phyloP scores from a whole-genome alignment of 1,284 basidiomycete species.

The Sanguinoderma infundibulare region DNA sequence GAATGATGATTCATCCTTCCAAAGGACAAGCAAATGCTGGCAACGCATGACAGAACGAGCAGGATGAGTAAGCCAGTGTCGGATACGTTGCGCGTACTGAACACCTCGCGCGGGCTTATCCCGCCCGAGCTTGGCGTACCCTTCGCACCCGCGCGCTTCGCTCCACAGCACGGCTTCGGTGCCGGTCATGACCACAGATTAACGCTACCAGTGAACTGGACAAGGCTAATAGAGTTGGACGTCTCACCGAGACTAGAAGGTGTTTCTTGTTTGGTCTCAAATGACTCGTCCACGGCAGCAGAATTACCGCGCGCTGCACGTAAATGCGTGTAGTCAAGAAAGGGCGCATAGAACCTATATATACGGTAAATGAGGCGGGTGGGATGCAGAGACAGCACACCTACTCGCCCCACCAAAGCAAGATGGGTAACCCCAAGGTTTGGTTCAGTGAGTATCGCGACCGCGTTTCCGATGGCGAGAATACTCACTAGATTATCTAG shows the following conservation, averaged over 20 bases:
- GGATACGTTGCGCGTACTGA: too few relatives aligned
- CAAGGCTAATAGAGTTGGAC: too few relatives aligned
- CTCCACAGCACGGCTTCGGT: background rate
- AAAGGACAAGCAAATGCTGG: too few relatives aligned
- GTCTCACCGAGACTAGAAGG: background rate
- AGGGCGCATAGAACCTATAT: background rate
- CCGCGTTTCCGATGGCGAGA: background rate
- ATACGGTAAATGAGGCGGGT: background rate
- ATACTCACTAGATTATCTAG: slow-evolving; percentile 12
- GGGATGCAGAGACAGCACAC: background rate
- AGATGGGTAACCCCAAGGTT: background rate
- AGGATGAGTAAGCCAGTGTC: too few relatives aligned
- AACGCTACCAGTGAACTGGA: background rate
- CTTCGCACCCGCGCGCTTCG: background rate
- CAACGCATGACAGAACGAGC: too few relatives aligned
- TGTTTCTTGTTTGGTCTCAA: background rate
- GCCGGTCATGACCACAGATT: background rate
- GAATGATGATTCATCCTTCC: too few relatives aligned
- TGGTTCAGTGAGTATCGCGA: slow-evolving; percentile 2
- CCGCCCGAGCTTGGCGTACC: background rate
- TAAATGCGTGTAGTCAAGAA: background rate
- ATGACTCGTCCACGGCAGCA: background rate
- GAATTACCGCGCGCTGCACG: background rate
- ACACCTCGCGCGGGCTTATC: background rate
- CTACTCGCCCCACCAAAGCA: background rate